Base-by-base conservation (phyloP, 306 rosid species). In the Cucurbita argyrosperma region DNA sequence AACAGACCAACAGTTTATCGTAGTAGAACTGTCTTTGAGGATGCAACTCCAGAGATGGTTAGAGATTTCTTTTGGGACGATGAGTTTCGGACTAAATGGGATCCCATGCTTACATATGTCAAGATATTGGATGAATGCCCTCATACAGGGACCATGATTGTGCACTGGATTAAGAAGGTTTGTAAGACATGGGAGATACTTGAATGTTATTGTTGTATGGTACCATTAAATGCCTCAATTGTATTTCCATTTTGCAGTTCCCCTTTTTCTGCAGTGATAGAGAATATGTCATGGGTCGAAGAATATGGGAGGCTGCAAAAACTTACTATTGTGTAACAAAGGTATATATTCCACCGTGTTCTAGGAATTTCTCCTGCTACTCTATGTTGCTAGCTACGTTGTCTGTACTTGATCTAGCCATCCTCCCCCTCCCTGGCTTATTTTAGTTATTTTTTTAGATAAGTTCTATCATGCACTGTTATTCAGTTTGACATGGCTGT, bases 51-150 rank as follows among this genome's bases (percentile, higher is more conserved):
- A 2, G 99, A 95, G 86, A 66, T 95, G 85, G 99, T 95, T 19
- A 88, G 97, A 83, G 99, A 95, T 84, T 95, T 95, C 84, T 95
- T 95, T 77, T 95, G 99, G 99, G 99, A 95, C 78, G 99, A 95
- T 82, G 97, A 95, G 76, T 91, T 89, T 76, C 96, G 99, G 71
- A 88, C 89, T 78, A 88, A 87, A 82, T 95, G 99, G 99, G 99
- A 95, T 86, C 81, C 90, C 19, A 95, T 95, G 99, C 96, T 95
- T 15, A 62, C 85, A 12, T 23, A 85, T 78, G 83, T 82, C 78
- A 84, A 91, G 82, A 87, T 89, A 67, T 84, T 95, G 91, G 91
- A 91, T 82, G 97, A 91, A 77, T 89, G 96, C 79, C 89, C 86
- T 50, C 72, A 80, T 72, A 83, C 95, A 46, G 99, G 97, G 78